phyloP scores from a whole-genome alignment of 2,329 filamentous ascomycete genomes.

The Cyphellophora europaea region DNA sequence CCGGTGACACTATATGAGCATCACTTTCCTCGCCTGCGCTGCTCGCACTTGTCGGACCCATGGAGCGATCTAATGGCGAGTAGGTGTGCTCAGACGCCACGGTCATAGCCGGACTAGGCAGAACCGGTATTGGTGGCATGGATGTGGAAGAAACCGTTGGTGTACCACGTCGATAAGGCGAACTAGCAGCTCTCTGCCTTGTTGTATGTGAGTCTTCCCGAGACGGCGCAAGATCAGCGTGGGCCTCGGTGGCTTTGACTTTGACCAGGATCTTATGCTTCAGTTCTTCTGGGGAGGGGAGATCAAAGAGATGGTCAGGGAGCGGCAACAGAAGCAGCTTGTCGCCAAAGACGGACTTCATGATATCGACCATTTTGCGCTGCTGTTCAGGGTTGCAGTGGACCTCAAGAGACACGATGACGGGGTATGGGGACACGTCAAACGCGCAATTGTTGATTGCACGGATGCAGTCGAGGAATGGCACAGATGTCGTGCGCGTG shows the following conservation, averaged over 20 bases:
- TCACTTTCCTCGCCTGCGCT: slow-evolving; percentile 74
- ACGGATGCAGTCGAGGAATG: slow-evolving; percentile 83
- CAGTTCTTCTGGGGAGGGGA: slow-evolving; percentile 81
- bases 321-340: slow-evolving; percentile 69
- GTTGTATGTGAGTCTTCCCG: slow-evolving; percentile 29
- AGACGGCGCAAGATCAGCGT: slow-evolving; percentile 36
- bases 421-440: slow-evolving; percentile 70
- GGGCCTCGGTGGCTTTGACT: slow-evolving; percentile 69
- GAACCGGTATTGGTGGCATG: slow-evolving; percentile 26
- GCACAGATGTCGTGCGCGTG: slow-evolving; percentile 78
- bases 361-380: slow-evolving; percentile 76
- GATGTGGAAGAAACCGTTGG: slow-evolving; percentile 31
- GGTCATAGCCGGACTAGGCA: slow-evolving; percentile 35
- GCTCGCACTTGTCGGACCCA: slow-evolving; percentile 44
- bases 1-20: slow-evolving; percentile 36
- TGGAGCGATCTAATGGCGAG: slow-evolving; percentile 44
- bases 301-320: slow-evolving; percentile 53
- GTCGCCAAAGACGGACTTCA: slow-evolving; percentile 74
- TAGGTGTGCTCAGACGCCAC: slow-evolving; percentile 37
- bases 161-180: slow-evolving; percentile 44
- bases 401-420: slow-evolving; percentile 92
- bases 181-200: slow-evolving; percentile 64
- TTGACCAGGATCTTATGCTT: slow-evolving; percentile 82
- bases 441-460: slow-evolving; percentile 96
- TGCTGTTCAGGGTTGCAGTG: slow-evolving; percentile 83